phyloP scores from a whole-genome alignment of 139 green algal species.

The Tetradesmus lagerheimii region DNA sequence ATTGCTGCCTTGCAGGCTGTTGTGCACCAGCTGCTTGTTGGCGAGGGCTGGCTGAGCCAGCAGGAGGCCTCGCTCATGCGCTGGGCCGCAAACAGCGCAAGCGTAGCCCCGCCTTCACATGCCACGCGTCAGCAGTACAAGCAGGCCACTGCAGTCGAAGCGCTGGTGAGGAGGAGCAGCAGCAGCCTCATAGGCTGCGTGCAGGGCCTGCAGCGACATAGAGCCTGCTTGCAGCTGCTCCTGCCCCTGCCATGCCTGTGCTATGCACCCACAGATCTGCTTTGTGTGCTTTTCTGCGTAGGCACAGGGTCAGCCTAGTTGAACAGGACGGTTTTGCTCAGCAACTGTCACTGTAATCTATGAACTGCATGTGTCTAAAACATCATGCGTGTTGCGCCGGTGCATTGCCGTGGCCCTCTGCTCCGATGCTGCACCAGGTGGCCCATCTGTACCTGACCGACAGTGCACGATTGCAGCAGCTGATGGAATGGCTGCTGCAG shows the following conservation, averaged over 20 bases:
- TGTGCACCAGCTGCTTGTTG: neutral
- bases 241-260: too few species aligned
- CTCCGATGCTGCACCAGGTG: neutral
- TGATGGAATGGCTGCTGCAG: constrained; percentile 40
- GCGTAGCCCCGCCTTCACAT: constrained; percentile 16
- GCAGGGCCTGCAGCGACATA: neutral
- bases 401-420: neutral
- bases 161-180: neutral
- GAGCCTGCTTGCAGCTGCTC: too few species aligned
- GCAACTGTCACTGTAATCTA: too few species aligned
- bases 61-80: constrained; percentile 10
- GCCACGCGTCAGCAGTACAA: constrained; percentile 39
- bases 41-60: neutral
- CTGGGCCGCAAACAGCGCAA: constrained; percentile 32
- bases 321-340: too few species aligned
- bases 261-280: too few species aligned
- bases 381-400: neutral
- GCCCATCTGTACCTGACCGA: constrained; percentile 34
- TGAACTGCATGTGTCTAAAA: too few species aligned
- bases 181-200: too few species aligned
- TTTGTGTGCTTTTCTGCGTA: too few species aligned
- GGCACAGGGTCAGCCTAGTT: too few species aligned
- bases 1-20: neutral
- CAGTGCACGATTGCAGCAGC: neutral
- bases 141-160: constrained; percentile 31